These are phyloP conservation scores for Nannizzia gypsea DNA, from an alignment of 2,329 filamentous ascomycete genomes.

Conservation along the genomic window DNA sequence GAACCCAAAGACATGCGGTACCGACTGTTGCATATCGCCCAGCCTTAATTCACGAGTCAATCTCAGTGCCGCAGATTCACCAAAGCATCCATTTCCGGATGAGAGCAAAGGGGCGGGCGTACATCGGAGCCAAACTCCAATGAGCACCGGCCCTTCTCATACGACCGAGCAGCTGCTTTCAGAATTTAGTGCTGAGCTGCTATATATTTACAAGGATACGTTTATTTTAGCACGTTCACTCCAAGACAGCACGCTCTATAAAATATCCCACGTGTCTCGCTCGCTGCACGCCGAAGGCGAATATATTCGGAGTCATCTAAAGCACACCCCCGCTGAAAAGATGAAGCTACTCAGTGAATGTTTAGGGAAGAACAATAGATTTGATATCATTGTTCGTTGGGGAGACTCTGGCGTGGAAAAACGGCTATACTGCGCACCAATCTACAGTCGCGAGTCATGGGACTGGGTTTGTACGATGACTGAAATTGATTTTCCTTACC, in stretches of 20 bases:
- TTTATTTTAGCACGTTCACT: conserved; percentile 19
- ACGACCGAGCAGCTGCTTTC: conserved; percentile 14
- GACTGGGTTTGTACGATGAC: conserved; percentile 22
- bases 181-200: conserved; percentile 17
- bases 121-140: neutral
- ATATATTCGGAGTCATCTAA: conserved; percentile 21
- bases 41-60: neutral
- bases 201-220: conserved; percentile 20
- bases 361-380: conserved; percentile 15
- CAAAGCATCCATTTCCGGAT: neutral
- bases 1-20: neutral
- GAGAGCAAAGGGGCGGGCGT: neutral
- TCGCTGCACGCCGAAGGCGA: conserved; percentile 17
- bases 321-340: conserved; percentile 14
- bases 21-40: neutral
- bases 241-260: conserved; percentile 18
- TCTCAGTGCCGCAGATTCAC: neutral
- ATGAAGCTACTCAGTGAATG: conserved; percentile 15
- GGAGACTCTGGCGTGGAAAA: conserved; percentile 16
- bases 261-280: conserved; percentile 23
- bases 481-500: conserved; percentile 14
- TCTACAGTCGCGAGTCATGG: conserved; percentile 16
- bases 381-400: conserved; percentile 20
- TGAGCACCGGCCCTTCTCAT: neutral
- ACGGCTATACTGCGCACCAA: conserved; percentile 21